Evolutionary conservation across 2,329 filamentous ascomycete genomes (phyloP), one percentile per base, ranked within the genome.

Genomic region (Colletotrichum sp.): DNA sequence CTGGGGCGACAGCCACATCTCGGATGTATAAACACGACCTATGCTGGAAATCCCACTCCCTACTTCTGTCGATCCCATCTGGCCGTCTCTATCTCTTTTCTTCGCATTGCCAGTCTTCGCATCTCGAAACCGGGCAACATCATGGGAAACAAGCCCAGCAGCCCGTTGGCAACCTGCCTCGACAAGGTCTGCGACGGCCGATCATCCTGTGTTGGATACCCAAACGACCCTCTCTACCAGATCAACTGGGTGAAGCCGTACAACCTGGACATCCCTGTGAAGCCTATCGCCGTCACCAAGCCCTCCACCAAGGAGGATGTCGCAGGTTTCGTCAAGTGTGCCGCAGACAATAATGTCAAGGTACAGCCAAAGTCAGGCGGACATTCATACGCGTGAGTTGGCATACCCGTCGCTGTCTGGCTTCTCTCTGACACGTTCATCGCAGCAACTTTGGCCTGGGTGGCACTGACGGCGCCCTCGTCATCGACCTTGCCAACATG

Each of bases 341-440:
- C 91, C 7, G 84, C 80, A 3, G 76, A 86, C 28, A 84, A 85
- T 73, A 83, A 84, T 7, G 81, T 90, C 68, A 89, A 90, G 77
- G 90, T 93, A 0, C 91, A 93, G 79, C 89, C 92, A 26, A 90
- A 87, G 77, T 92, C 90, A 3, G 92, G 92, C 5, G 92, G 92
- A 0, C 92, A 94, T 79, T 93, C 91, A 0, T 94, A 92, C 77
- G 91, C 86, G 89, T 90, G 81, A 78, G 87, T 75, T 38, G 58
- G 9, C 32, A 13, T 16, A 52, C 55, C 32, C 14, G 48, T 52
- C 38, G 5, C 8, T n/a, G n/a, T 28, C 34, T 38, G 12, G 16
- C 24, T 18, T 16, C 7, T 21, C 64, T 63, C 28, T 62, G 26
- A 32, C 24, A 52, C 13, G 26, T 24, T 16, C 4, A 7, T 59